Evolutionary conservation across 495 filamentous ascomycete species (phyloP).

Genomic region (Alectoria sarmentosa): DNA sequence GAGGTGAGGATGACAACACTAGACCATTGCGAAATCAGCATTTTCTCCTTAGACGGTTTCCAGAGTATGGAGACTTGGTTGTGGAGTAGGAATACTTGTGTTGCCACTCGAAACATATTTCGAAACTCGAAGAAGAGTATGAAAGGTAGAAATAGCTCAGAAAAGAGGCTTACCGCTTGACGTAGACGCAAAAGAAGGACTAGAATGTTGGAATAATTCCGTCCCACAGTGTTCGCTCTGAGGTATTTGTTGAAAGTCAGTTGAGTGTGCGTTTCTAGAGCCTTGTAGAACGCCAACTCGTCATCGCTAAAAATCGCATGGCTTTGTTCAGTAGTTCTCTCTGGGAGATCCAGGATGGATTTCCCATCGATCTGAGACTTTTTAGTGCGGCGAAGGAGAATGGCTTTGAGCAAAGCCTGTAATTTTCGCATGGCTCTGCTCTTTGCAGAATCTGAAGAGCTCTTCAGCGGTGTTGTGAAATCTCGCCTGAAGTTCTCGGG

Average conservation of each 20-base stretch:
- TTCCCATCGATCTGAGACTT: conserved; percentile 75
- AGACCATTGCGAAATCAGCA: neutral
- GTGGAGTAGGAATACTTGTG: neutral
- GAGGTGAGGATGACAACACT: conserved; percentile 86
- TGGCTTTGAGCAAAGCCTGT: conserved; percentile 73
- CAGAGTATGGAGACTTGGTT: neutral
- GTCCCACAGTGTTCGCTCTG: conserved; percentile 60
- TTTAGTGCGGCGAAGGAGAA: conserved; percentile 82
- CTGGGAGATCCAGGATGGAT: conserved; percentile 70
- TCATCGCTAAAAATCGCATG: conserved; percentile 69
- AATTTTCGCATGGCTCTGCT: conserved; percentile 60
- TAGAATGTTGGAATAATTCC: conserved; percentile 77
- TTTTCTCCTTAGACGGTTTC: neutral
- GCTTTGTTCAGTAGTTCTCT: conserved; percentile 56
- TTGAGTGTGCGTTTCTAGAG: conserved; percentile 60
- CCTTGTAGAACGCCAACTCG: conserved; percentile 63
- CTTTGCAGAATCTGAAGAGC: conserved; percentile 28
- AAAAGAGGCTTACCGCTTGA: conserved; percentile 48
- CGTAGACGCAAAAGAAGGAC: conserved; percentile 80
- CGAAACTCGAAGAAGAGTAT: neutral
- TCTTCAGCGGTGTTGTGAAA: conserved; percentile 49
- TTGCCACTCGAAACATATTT: neutral
- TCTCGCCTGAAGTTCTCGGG: conserved; percentile 51
- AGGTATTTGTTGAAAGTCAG: conserved; percentile 74
- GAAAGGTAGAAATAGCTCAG: neutral